Percentiles rank a stretch among this genome's conserved stretches.
Evolutionary conservation across 2,329 filamentous ascomycete species (phyloP).

Genomic region (Fusarium sp.): DNA sequence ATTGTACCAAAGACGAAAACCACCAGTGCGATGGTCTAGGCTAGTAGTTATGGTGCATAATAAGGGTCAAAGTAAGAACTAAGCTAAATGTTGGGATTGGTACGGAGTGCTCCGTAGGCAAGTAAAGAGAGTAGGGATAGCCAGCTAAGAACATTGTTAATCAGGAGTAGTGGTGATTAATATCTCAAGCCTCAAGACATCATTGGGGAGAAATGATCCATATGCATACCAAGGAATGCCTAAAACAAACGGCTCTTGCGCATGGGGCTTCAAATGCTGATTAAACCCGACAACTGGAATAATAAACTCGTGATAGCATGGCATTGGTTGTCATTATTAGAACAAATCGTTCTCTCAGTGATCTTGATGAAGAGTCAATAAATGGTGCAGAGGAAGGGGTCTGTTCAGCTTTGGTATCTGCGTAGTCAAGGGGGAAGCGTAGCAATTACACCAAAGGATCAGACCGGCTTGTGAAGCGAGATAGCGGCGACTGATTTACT

Average conservation of each 20-base stretch:
- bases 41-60: not conserved
- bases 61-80: not conserved
- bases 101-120: not conserved
- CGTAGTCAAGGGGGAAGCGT: not conserved
- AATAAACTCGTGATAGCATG: not conserved
- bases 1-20: not conserved
- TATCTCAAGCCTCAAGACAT: not conserved
- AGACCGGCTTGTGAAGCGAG: constrained; percentile 33
- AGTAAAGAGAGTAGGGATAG: not conserved
- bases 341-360: not conserved
- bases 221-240: not conserved
- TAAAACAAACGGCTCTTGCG: not conserved
- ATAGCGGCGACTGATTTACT: constrained; percentile 16
- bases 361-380: not conserved
- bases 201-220: not conserved
- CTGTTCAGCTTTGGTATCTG: constrained; percentile 2
- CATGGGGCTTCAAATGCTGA: not conserved
- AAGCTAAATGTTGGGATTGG: not conserved
- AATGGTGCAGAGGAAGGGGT: not conserved
- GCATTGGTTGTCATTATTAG: not conserved
- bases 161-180: not conserved
- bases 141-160: not conserved
- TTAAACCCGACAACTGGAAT: too few relatives aligned
- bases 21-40: not conserved
- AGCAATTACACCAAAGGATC: constrained; percentile 15